These are phyloP conservation scores for Flaveria robusta DNA, from an alignment of 129 eudicot species.

Conservation along the genomic window DNA sequence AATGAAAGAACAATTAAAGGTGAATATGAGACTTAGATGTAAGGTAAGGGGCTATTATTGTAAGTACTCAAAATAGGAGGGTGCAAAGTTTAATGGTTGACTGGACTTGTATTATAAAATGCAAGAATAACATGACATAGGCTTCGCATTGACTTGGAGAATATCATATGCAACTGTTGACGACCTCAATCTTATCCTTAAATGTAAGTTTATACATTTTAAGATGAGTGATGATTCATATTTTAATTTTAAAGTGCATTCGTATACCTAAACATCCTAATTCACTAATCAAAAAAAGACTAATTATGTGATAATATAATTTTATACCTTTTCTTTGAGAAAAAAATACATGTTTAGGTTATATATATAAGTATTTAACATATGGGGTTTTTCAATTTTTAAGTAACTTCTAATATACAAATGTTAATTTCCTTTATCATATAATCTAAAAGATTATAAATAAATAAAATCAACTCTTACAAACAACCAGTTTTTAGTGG, in stretches of 20 bases:
- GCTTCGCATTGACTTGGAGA: constrained; percentile 4
- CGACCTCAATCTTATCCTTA: constrained; percentile 23
- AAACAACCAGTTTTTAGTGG: not conserved
- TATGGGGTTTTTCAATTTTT: not conserved
- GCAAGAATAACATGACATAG: constrained; percentile 26
- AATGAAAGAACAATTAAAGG: not conserved
- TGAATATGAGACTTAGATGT: not conserved
- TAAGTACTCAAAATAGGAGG: not conserved
- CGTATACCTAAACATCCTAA: not conserved
- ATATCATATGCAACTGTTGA: not conserved
- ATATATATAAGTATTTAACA: not conserved
- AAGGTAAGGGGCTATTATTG: constrained; percentile 18
- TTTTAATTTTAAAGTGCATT: constrained; percentile 2
- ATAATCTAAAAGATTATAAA: not conserved
- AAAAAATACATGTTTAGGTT: not conserved
- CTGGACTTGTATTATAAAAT: not conserved
- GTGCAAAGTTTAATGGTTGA: constrained; percentile 11
- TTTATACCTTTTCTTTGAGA: not conserved
- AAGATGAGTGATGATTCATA: not conserved
- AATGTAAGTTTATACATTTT: not conserved
- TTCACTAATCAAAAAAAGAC: not conserved
- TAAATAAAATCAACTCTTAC: not conserved
- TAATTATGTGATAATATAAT: not conserved
- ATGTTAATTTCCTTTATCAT: not conserved
- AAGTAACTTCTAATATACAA: not conserved